Percentiles rank a stretch among this genome's conserved stretches.
Evolutionary conservation across 176 grass and related monocot genomes (phyloP).

Genomic region (Triticum dicoccoides): DNA sequence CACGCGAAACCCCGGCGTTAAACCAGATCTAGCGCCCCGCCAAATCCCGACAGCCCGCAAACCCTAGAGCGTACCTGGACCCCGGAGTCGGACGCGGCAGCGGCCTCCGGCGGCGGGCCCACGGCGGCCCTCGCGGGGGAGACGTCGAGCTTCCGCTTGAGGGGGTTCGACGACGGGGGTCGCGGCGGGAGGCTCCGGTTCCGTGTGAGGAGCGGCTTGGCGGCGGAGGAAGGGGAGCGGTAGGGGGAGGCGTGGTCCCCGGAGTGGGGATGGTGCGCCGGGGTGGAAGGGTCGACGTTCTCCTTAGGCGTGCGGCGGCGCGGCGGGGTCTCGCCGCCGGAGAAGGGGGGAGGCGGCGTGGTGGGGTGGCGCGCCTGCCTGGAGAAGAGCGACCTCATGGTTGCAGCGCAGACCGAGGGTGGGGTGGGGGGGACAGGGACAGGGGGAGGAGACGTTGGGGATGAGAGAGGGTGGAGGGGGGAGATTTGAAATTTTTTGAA

Average conservation of each 20-base stretch:
- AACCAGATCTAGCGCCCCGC: slow-evolving; percentile 26
- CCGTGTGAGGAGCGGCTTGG: slow-evolving; percentile 38
- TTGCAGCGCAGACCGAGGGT: neutral
- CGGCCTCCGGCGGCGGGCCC: slow-evolving; percentile 1
- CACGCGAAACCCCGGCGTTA: neutral
- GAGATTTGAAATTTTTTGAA: slow-evolving; percentile 59
- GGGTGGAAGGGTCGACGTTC: slow-evolving; percentile 45
- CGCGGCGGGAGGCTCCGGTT: slow-evolving; percentile 61
- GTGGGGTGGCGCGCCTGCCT: slow-evolving; percentile 42
- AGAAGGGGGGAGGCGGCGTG: slow-evolving; percentile 42
- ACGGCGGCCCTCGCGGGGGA: slow-evolving; percentile 33
- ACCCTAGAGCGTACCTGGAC: slow-evolving; percentile 44
- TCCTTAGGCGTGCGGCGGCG: slow-evolving; percentile 46
- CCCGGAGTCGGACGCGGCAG: slow-evolving; percentile 42
- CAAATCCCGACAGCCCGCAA: neutral
- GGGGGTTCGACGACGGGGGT: slow-evolving; percentile 43
- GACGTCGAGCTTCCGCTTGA: slow-evolving; percentile 70
- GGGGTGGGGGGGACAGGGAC: too few relatives aligned
- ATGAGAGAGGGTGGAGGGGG: neutral
- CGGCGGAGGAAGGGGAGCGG: slow-evolving; percentile 42
- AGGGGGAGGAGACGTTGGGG: slow-evolving; percentile 2
- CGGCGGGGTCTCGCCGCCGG: slow-evolving; percentile 25
- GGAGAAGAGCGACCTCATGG: slow-evolving; percentile 65
- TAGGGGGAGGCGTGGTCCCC: slow-evolving; percentile 24
- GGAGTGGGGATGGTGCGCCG: slow-evolving; percentile 22